These are phyloP conservation scores for Mychonastes homosphaera DNA, from an alignment of 139 green algal genomes.

Conservation along the genomic window DNA sequence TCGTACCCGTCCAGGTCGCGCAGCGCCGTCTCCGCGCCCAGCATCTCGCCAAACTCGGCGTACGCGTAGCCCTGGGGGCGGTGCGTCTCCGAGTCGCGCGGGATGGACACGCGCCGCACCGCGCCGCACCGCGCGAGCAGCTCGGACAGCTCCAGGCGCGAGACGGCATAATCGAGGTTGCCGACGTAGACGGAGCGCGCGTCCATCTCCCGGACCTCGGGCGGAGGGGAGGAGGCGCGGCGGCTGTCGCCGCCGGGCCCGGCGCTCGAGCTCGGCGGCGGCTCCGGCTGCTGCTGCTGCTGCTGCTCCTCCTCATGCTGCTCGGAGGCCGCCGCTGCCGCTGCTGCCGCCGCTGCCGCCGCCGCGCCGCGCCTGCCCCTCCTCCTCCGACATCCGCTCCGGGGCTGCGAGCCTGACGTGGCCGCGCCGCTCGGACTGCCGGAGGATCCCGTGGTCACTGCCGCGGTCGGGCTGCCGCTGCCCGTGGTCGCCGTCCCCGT, in stretches of 20 bases:
- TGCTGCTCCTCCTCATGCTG: background rate
- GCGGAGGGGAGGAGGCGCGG: background rate
- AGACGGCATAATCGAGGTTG: background rate
- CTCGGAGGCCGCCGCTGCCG: background rate
- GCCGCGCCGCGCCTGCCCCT: background rate
- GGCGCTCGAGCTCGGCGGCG: background rate
- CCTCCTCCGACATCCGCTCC: background rate
- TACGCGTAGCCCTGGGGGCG: constrained; percentile 4
- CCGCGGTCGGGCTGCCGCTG: background rate
- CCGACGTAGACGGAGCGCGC: background rate
- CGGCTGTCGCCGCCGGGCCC: background rate
- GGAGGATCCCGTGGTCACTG: background rate
- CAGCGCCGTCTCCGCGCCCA: too few species aligned
- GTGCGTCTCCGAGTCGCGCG: constrained; percentile 2
- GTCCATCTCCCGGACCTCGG: background rate
- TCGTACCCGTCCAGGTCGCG: too few species aligned
- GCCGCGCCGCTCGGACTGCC: background rate
- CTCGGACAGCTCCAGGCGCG: background rate
- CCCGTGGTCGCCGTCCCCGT: background rate
- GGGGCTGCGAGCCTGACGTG: background rate
- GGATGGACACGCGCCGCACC: constrained; percentile 4
- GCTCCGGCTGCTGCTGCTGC: constrained; percentile 7
- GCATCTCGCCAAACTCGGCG: constrained; percentile 9
- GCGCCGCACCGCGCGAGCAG: background rate
- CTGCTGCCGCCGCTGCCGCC: background rate